These are phyloP conservation scores for Eimeria falciformis DNA, from an alignment of 169 alveolate genomes.

Conservation along the genomic window DNA sequence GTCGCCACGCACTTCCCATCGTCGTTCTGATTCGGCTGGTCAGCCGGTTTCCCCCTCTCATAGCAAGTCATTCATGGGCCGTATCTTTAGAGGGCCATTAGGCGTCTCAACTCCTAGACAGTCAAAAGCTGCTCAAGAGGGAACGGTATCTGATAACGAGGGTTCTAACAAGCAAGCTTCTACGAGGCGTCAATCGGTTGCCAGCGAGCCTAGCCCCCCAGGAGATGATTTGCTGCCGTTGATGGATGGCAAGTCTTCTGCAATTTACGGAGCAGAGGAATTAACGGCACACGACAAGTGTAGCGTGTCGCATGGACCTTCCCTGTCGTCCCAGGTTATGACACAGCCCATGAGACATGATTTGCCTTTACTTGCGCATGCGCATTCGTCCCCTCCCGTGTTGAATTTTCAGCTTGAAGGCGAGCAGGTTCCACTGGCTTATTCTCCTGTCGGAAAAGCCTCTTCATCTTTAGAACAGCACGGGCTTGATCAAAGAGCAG, in stretches of 20 bases:
- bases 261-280: too few species aligned
- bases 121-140: background rate
- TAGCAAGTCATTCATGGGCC: slow-evolving; percentile 33
- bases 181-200: too few species aligned
- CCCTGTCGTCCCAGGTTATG: too few species aligned
- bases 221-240: too few species aligned
- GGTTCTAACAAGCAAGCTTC: too few species aligned
- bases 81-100: slow-evolving; percentile 26
- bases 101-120: slow-evolving; percentile 32
- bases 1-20: background rate
- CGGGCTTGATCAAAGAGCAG: background rate
- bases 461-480: background rate
- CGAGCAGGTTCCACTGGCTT: background rate
- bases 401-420: background rate
- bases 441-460: background rate
- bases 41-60: background rate
- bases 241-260: too few species aligned
- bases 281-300: too few species aligned
- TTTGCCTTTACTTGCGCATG: background rate
- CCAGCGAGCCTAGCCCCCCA: too few species aligned
- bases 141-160: background rate
- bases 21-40: too few species aligned
- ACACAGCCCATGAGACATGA: background rate
- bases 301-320: too few species aligned
- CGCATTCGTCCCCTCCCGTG: slow-evolving; percentile 43